Evolutionary conservation across 768 basidiomycete genomes (phyloP).

Genomic region (Tricholomella constricta): DNA sequence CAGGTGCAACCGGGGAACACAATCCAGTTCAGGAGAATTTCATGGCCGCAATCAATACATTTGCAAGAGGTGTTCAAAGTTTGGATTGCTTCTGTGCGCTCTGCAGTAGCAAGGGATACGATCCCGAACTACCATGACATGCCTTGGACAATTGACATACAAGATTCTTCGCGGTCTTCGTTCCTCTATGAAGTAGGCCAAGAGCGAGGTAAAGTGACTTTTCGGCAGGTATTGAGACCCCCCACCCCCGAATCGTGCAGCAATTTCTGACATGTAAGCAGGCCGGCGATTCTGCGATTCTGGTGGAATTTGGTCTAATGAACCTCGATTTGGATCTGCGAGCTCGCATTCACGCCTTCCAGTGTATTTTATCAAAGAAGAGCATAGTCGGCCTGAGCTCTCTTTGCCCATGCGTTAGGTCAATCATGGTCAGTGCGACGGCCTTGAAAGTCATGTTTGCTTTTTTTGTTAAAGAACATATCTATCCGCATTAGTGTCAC

Average conservation of each 20-base stretch:
- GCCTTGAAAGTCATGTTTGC: conserved; percentile 26
- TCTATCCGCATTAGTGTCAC: conserved; percentile 7
- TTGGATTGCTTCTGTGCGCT: background rate
- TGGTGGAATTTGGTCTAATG: conserved; percentile 64
- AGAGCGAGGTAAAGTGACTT: conserved; percentile 35
- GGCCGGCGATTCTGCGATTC: conserved; percentile 66
- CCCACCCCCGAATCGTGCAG: background rate
- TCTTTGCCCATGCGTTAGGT: conserved; percentile 57
- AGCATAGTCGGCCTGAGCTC: conserved; percentile 37
- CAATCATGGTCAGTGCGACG: conserved; percentile 54
- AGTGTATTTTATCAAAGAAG: conserved; percentile 36
- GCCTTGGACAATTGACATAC: background rate
- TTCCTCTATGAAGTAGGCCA: conserved; percentile 29
- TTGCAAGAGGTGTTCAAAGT: background rate
- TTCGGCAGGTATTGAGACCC: conserved; percentile 57
- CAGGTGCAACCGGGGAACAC: conserved; percentile 61
- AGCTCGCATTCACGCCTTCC: conserved; percentile 59
- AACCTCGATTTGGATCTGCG: conserved; percentile 52
- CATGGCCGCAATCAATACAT: conserved; percentile 32
- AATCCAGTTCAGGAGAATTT: conserved; percentile 53
- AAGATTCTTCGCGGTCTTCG: conserved; percentile 30
- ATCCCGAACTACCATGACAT: background rate
- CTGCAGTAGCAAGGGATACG: background rate
- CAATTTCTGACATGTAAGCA: conserved; percentile 18
- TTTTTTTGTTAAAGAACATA: conserved; percentile 59